Conservation (phyloP, 1,139 yeast species). For the Lodderomyces jiufengensis region DNA sequence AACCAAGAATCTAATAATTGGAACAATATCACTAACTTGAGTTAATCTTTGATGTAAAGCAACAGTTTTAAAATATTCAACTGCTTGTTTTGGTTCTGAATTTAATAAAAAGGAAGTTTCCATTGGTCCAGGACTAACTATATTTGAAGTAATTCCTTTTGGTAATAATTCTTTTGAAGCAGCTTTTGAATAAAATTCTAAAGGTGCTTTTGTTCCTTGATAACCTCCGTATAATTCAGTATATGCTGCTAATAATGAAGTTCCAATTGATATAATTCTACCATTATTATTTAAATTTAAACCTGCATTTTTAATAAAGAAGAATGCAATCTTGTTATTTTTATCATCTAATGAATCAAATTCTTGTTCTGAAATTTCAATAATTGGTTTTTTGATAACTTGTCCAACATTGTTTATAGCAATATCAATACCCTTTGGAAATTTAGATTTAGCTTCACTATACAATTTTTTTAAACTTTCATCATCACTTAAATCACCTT, state of each 20-base stretch:
- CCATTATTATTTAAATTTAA: slow-evolving; percentile 50
- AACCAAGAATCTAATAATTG: slow-evolving; percentile 56
- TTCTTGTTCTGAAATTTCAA: slow-evolving; percentile 48
- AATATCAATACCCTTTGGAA: slow-evolving; percentile 50
- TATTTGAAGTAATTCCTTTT: slow-evolving; percentile 50
- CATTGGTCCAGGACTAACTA: slow-evolving; percentile 72
- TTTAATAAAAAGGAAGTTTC: slow-evolving; percentile 67
- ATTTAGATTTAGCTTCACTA: slow-evolving; percentile 39
- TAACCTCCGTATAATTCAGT: slow-evolving; percentile 54
- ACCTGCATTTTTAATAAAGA: slow-evolving; percentile 58
- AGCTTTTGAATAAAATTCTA: slow-evolving; percentile 53
- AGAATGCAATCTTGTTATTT: slow-evolving; percentile 59
- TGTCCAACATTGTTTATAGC: slow-evolving; percentile 66
- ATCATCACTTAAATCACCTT: slow-evolving; percentile 45
- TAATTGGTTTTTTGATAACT: slow-evolving; percentile 59
- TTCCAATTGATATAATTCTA: slow-evolving; percentile 53
- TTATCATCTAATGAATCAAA: slow-evolving; percentile 50
- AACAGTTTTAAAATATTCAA: slow-evolving; percentile 52
- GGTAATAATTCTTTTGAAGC: slow-evolving; percentile 54
- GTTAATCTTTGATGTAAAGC: slow-evolving; percentile 51
- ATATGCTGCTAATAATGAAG: slow-evolving; percentile 65
- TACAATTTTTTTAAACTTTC: slow-evolving; percentile 43
- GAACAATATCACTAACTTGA: slow-evolving; percentile 58
- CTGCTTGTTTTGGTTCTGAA: slow-evolving; percentile 51
- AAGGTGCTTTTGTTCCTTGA: slow-evolving; percentile 63